Evolutionary conservation across 2,329 filamentous ascomycete genomes (phyloP).

Genomic region (Sporothrix globosa): DNA sequence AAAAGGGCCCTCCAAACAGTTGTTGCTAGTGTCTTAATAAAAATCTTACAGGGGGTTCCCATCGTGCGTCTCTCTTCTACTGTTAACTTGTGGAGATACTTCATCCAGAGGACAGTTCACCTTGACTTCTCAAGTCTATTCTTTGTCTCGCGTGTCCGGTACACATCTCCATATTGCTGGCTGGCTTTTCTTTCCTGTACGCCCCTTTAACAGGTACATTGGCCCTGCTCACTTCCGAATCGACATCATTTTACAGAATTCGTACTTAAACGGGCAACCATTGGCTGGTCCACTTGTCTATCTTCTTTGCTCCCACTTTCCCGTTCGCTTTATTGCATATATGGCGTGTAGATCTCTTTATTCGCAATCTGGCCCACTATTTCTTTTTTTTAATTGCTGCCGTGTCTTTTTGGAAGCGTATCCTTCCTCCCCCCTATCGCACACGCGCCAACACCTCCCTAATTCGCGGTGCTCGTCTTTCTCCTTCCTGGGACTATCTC

Average conservation of each 20-base stretch:
- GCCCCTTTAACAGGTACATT: neutral
- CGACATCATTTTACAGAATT: conserved; percentile 1
- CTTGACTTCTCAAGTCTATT: no score
- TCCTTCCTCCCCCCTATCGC: conserved; percentile 23
- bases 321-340: conserved; percentile 23
- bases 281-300: neutral
- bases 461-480: conserved; percentile 21
- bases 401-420: conserved; percentile 30
- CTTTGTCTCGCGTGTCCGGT: no score
- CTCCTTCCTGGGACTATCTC: conserved; percentile 12
- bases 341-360: neutral
- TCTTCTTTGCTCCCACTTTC: neutral
- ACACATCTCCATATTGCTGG: neutral
- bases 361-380: neutral
- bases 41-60: conserved; percentile 6
- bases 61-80: conserved; percentile 4
- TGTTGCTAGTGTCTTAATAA: neutral
- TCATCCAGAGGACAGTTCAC: neutral
- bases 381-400: conserved; percentile 25
- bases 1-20: neutral
- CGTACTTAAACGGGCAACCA: conserved; percentile 2
- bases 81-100: neutral
- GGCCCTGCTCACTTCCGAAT: conserved; percentile 9
- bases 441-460: conserved; percentile 19
- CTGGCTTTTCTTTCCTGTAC: neutral